Conservation (phyloP, 768 basidiomycete species). For the Agaricus subrufescens region DNA sequence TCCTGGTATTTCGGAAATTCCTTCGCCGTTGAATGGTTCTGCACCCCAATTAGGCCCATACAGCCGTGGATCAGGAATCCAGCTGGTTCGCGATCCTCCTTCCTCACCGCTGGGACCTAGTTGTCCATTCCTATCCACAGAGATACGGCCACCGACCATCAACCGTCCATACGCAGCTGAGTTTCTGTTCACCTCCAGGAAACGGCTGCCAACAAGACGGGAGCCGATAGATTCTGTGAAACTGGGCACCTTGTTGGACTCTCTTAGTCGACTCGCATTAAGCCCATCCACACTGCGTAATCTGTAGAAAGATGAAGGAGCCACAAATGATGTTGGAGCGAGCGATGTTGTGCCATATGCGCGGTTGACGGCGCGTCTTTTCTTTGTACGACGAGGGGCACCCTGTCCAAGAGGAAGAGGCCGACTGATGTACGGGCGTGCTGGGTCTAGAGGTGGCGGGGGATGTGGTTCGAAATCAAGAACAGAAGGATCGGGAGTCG, state of each 20-base stretch:
- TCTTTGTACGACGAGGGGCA: conserved; percentile 28
- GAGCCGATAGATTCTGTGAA: conserved; percentile 58
- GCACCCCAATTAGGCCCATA: conserved; percentile 53
- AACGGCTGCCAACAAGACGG: conserved; percentile 61
- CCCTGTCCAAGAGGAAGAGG: conserved; percentile 51
- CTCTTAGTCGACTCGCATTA: conserved; percentile 52
- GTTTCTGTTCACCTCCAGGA: conserved; percentile 67
- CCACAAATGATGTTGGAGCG: conserved; percentile 73
- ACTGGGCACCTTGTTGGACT: conserved; percentile 38
- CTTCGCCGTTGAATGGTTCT: conserved; percentile 10
- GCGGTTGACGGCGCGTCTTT: conserved; percentile 53
- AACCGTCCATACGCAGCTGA: conserved; percentile 54
- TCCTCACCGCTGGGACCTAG: conserved; percentile 30
- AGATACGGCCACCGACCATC: conserved; percentile 55
- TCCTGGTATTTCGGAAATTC: conserved; percentile 15
- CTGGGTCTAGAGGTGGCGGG: conserved; percentile 36
- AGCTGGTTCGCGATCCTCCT: conserved; percentile 20
- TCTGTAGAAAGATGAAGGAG: conserved; percentile 77
- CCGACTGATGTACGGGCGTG: conserved; percentile 60
- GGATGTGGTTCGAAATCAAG: conserved; percentile 47
- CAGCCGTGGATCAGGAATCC: conserved; percentile 48
- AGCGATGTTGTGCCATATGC: conserved; percentile 65
- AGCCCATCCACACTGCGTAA: conserved; percentile 58
- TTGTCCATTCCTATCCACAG: conserved; percentile 47
- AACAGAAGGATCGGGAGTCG: conserved; percentile 70